These are phyloP conservation scores for Ceratorhiza oryzae-sativae DNA, from an alignment of 1,284 basidiomycete species.

Conservation along the genomic window DNA sequence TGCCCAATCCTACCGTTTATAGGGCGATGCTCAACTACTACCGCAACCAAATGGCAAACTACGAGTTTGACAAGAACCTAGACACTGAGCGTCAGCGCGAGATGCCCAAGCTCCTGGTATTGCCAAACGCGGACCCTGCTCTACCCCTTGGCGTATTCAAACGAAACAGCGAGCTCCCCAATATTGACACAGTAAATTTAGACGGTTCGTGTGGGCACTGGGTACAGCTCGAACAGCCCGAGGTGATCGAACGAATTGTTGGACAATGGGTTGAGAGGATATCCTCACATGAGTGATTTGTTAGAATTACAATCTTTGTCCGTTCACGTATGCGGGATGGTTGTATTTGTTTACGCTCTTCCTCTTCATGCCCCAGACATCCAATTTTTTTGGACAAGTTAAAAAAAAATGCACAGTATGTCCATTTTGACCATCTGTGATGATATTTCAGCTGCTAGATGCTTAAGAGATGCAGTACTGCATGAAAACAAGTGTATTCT, in stretches of 20 bases:
- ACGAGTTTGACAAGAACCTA: not conserved
- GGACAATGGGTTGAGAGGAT: constrained; percentile 35
- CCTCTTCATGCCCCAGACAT: too few species aligned
- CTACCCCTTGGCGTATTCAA: not conserved
- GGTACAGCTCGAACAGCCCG: constrained; percentile 27
- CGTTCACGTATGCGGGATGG: too few species aligned
- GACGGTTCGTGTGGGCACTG: constrained; percentile 27
- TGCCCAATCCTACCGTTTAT: not conserved
- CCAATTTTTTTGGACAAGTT: too few species aligned
- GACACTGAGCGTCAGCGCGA: not conserved
- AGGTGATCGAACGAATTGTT: constrained; percentile 25
- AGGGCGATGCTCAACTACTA: constrained; percentile 29
- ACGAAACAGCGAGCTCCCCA: not conserved
- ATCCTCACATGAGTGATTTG: not conserved
- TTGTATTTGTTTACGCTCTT: too few species aligned
- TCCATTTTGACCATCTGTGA: too few species aligned
- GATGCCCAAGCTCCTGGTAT: not conserved
- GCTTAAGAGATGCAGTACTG: too few species aligned
- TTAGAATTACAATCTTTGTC: too few species aligned
- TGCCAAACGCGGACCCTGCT: constrained; percentile 17
- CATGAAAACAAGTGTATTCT: too few species aligned
- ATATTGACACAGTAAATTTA: not conserved
- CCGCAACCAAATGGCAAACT: not conserved
- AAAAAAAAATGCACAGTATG: too few species aligned
- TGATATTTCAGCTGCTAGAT: too few species aligned